Evolutionary conservation across 2,329 filamentous ascomycete genomes (phyloP).

Genomic region (Pyrenochaeta sp.): DNA sequence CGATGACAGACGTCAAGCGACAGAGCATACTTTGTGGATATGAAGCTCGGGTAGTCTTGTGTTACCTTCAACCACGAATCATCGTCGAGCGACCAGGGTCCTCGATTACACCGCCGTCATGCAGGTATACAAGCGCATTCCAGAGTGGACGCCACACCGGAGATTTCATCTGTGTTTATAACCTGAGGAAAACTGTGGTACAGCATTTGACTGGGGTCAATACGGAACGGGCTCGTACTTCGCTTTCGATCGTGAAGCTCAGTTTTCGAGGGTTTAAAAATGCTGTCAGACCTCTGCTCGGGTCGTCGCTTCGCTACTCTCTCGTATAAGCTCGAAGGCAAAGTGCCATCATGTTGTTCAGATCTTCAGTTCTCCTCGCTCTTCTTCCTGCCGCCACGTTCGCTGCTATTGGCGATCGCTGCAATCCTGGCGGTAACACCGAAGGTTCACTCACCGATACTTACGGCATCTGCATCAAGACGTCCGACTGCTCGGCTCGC

Average conservation of each 20-base stretch:
- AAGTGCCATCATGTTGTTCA: not conserved
- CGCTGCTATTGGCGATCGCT: slow-evolving; percentile 2
- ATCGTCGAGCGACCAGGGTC: not conserved
- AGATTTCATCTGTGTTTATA: not conserved
- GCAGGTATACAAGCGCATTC: not conserved
- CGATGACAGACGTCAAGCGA: not conserved
- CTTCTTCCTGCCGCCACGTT: not conserved
- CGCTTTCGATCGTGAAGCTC: not conserved
- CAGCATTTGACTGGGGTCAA: not conserved
- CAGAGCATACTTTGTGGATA: not conserved
- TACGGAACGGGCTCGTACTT: not conserved
- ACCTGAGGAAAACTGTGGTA: not conserved
- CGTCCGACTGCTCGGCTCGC: not conserved
- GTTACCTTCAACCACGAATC: not conserved
- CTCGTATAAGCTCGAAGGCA: not conserved
- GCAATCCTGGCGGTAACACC: slow-evolving; percentile 1
- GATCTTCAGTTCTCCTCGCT: not conserved
- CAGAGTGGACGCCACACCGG: not conserved
- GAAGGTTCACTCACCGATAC: not conserved
- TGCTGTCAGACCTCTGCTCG: not conserved
- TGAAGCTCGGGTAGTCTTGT: not conserved
- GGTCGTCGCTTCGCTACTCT: not conserved
- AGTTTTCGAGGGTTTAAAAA: not conserved
- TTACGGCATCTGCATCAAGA: slow-evolving; percentile 1
- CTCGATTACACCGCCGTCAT: not conserved